A percentile compares a stretch with the other conserved stretches of the same genome.
phyloP scores from a whole-genome alignment of 371 early-diverging fungal species.

The Nematocida ironsii region DNA sequence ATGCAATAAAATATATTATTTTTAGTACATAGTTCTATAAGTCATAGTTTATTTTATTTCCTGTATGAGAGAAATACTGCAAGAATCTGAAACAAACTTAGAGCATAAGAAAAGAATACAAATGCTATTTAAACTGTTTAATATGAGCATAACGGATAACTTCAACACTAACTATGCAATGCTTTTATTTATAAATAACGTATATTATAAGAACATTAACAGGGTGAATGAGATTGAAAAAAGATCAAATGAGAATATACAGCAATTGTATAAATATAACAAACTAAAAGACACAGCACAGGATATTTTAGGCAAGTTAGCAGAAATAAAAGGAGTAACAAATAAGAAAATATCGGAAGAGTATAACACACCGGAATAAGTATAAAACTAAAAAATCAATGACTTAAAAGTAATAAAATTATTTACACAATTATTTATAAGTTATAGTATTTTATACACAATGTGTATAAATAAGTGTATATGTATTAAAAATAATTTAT shows the following conservation, averaged over 20 bases:
- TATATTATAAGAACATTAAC: background rate
- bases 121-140: constrained; percentile 8
- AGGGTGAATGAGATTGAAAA: constrained; percentile 45
- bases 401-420: no score
- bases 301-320: constrained; percentile 63
- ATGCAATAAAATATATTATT: no score
- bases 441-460: no score
- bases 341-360: constrained; percentile 61
- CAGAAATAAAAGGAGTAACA: constrained; percentile 58
- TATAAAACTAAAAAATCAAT: no score
- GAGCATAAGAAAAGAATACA: background rate
- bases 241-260: constrained; percentile 61
- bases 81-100: background rate
- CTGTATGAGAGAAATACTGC: constrained; percentile 1
- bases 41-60: background rate
- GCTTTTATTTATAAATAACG: constrained; percentile 20
- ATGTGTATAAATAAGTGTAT: no score
- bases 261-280: constrained; percentile 66
- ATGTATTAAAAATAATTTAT: no score
- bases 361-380: constrained; percentile 15
- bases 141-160: background rate
- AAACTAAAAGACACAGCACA: constrained; percentile 67
- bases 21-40: no score
- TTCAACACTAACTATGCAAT: constrained; percentile 1
- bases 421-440: no score